phyloP scores from a whole-genome alignment of 208 protist species.

The Crithidia acanthocephali region DNA sequence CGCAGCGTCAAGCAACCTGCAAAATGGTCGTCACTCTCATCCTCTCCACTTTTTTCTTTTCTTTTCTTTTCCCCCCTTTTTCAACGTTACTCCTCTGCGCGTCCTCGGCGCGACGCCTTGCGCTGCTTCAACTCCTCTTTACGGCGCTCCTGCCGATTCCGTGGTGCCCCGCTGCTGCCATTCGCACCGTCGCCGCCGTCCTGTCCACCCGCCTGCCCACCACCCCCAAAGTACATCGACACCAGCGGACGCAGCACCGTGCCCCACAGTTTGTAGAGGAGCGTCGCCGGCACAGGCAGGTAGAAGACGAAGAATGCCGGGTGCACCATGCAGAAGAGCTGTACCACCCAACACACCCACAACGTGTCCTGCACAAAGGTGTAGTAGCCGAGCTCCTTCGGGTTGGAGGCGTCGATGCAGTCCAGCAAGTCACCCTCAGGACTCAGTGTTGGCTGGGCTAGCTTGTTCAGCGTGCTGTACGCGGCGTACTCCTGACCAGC shows the following conservation, averaged over 20 bases:
- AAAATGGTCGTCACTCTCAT: no score
- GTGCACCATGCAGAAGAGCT: constrained; percentile 73
- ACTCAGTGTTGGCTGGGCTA: constrained; percentile 57
- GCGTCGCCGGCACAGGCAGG: constrained; percentile 77
- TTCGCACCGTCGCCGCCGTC: constrained; percentile 8
- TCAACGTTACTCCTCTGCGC: not conserved
- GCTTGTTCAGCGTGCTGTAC: constrained; percentile 50
- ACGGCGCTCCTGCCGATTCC: constrained; percentile 68
- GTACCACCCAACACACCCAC: constrained; percentile 91
- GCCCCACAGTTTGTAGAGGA: constrained; percentile 74
- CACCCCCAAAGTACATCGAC: constrained; percentile 27
- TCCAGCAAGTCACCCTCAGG: constrained; percentile 66
- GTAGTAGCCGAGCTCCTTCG: constrained; percentile 79
- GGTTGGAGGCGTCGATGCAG: constrained; percentile 79
- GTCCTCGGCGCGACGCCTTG: constrained; percentile 43
- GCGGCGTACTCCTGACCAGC: constrained; percentile 75
- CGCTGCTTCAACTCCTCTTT: constrained; percentile 62
- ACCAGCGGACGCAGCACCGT: constrained; percentile 47
- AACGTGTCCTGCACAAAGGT: constrained; percentile 85
- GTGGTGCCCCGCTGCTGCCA: constrained; percentile 13
- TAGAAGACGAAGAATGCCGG: constrained; percentile 85
- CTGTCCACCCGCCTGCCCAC: constrained; percentile 11
- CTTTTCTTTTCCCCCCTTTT: constrained; percentile 2
- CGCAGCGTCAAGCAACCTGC: no score
- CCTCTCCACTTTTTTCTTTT: no score